Conservation (phyloP, 345 rosid species). For the Eutrema japonicum region DNA sequence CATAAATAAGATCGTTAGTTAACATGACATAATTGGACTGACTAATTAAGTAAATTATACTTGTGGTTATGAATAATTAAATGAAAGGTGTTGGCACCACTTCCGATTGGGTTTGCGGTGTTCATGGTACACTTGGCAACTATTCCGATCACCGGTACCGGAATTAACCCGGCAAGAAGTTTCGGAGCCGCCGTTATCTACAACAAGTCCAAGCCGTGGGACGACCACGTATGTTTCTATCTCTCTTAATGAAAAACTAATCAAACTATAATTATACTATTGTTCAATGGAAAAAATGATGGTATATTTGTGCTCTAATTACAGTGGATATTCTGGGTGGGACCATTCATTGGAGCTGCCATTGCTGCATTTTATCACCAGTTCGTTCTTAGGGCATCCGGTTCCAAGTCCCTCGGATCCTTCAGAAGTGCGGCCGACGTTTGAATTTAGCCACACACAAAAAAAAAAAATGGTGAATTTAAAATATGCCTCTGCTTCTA, state of each 20-base stretch:
- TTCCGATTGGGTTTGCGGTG: constrained; percentile 71
- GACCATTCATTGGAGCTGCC: constrained; percentile 85
- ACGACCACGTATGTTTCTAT: constrained; percentile 53
- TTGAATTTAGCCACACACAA: constrained; percentile 33
- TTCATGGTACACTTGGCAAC: constrained; percentile 76
- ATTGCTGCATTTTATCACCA: constrained; percentile 87
- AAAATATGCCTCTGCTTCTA: not conserved
- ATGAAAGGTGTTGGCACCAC: constrained; percentile 65
- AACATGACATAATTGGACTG: not conserved
- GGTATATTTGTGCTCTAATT: not conserved
- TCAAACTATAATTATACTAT: no score
- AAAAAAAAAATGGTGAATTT: not conserved
- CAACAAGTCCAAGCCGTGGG: constrained; percentile 57
- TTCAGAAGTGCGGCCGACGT: constrained; percentile 74
- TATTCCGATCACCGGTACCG: constrained; percentile 74
- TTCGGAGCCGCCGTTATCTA: constrained; percentile 67
- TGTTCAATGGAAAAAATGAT: not conserved
- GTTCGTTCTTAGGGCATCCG: constrained; percentile 73
- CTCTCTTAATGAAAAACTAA: not conserved
- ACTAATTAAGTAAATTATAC: not conserved
- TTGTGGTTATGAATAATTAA: not conserved
- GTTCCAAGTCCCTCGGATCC: constrained; percentile 80
- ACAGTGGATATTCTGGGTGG: constrained; percentile 92
- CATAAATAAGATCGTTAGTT: not conserved
- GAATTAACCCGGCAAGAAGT: constrained; percentile 75